Evolutionary conservation across 2,329 filamentous ascomycete species (phyloP), one percentile per base, ranked within the genome.

Genomic region (Verticillium nonalfalfae): DNA sequence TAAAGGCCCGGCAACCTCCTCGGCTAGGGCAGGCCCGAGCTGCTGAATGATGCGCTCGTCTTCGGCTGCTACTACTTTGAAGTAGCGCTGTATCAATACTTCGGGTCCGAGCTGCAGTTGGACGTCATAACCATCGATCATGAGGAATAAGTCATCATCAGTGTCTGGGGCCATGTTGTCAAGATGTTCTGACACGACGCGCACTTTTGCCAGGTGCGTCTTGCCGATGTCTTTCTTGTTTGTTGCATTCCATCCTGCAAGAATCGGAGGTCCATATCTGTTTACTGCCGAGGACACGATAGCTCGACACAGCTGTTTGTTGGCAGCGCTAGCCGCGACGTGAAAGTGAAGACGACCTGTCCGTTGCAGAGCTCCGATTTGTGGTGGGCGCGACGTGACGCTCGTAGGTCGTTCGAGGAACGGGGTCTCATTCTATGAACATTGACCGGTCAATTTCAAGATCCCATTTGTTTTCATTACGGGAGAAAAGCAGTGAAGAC

Each of bases 21-120:
- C 70, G 59, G 71, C 62, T 18, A 71, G 66, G 26, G 67, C 69
- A 58, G 74, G 68, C 2, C 81, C 81, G 64, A 85, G 85, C 45
- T 76, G 79, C 58, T 76, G 71, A 39, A 75, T 73, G 52, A 88
- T 72, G 33, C 80, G 78, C 36, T 73, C 70, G 64, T 89, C 85
- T 34, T 81, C 82, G 58, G 78, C 77, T n/a, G 77, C 74, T 18
- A 83, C 70, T 15, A 85, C 73, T 14, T 77, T 74, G 65, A 86
- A 83, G 70, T 89, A 90, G 54, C 87, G 80, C 65, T 81, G 75
- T 33, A 90, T 80, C 65, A 90, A 74, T 21, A 89, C 77, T 52
- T 87, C 82, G 2, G 85, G 81, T 0, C 86, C 85, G 2, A 90
- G 75, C 70, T 90, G 88, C 62, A 89, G 85, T 74, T 86, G 85